Evolutionary conservation across 2,329 filamentous ascomycete genomes (phyloP).

Genomic region (Colletotrichum orchidophilum): DNA sequence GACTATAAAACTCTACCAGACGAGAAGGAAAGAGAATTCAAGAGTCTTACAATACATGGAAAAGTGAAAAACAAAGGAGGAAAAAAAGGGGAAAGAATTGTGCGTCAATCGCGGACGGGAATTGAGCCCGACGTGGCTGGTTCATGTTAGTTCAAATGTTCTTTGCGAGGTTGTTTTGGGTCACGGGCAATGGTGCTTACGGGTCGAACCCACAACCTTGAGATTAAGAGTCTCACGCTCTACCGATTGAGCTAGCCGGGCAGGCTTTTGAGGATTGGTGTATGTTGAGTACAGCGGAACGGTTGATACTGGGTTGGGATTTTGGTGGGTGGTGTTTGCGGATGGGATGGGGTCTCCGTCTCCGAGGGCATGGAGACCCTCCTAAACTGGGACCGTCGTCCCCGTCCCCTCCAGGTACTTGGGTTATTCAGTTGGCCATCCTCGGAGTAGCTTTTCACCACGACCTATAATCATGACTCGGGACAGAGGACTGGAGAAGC

Average conservation of each 20-base stretch:
- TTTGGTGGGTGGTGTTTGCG: neutral
- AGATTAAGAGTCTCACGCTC: conserved; percentile 78
- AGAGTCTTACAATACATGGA: no score
- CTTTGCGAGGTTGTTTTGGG: neutral
- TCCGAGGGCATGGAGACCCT: conserved; percentile 16
- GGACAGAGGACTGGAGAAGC: neutral
- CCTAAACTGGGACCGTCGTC: conserved; percentile 13
- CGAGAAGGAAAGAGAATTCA: no score
- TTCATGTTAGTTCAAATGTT: neutral
- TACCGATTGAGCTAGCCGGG: conserved; percentile 76
- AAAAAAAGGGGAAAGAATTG: neutral
- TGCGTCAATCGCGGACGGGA: conserved; percentile 29
- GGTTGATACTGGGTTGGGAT: neutral
- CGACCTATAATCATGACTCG: neutral
- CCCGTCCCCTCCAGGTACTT: no score
- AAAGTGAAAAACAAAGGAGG: neutral
- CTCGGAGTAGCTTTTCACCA: no score
- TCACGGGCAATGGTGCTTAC: neutral
- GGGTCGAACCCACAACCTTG: conserved; percentile 65
- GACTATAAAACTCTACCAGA: no score
- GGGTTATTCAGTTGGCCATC: no score
- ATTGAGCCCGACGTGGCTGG: conserved; percentile 33
- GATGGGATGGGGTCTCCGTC: neutral
- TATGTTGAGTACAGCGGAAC: fast-evolving
- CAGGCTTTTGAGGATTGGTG: conserved; percentile 8